Evolutionary conservation across 768 basidiomycete species (phyloP), one percentile per base, ranked within the genome.

Genomic region (Daedaleopsis nitida): DNA sequence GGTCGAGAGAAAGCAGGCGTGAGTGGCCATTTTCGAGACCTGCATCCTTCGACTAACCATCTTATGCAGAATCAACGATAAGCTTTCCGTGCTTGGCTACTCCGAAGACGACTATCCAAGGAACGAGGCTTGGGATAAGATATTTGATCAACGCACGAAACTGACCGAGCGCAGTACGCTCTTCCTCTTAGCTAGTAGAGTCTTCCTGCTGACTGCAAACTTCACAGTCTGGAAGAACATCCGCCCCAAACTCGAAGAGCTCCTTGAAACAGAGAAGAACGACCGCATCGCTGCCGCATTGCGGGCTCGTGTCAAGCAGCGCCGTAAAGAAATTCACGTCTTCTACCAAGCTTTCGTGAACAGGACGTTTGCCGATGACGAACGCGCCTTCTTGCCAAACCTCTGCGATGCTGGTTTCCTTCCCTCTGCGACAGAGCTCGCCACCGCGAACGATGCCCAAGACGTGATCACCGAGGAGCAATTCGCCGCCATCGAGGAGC

Each of bases 291-390:
- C 24, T 3, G 53, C 52, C 4, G 42, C 21, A 10, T 54, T 54
- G 16, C 39, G 43, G 10, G 53, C 39, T 8, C 53, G 53, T n/a
- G 23, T 54, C n/a, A 54, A n/a, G 53, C 39, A 54, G 16, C 53
- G 53, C 4, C 42, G 27, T 21, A 27, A 12, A 4, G 53, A 54
- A 21, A 14, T 54, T 23, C 17, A 16, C 3, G 39, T 39, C 21
- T 24, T 42, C 39, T 54, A 54, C 42, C 10, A 54, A 11, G 21
- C 9, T 8, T 54, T 54, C 53, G 23, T 54, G 7, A 19, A 44
- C 13, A 16, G 1, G 4, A 5, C 17, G 10, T 27, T 23, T 12
- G 42, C 42, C 10, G 17, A 8, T 14, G 38, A 43, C 5, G 39
- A 39, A 3, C n/a, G n/a, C n/a, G 1, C 10, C 1, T 54, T 43